Evolutionary conservation across 176 grass and related monocot species (phyloP).

Genomic region (Chloris gayana): DNA sequence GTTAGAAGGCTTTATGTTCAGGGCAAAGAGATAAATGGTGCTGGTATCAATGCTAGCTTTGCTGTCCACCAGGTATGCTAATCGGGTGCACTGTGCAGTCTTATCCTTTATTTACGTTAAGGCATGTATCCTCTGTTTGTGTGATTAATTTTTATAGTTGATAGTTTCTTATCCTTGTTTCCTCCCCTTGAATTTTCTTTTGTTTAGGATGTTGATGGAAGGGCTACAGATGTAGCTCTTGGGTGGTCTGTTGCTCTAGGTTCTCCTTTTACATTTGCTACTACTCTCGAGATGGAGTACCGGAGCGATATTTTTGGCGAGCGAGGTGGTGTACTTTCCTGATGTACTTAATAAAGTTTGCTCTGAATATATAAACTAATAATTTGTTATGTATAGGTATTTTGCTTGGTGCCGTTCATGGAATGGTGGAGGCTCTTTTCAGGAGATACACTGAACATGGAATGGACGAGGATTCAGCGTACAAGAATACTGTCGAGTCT

Average conservation of each 20-base stretch:
- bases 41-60: slow-evolving; percentile 92
- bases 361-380: not conserved
- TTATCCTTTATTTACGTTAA: not conserved
- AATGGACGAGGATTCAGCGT: slow-evolving; percentile 71
- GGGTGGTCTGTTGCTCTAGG: slow-evolving; percentile 92
- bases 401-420: slow-evolving; percentile 79
- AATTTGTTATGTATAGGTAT: slow-evolving; percentile 54
- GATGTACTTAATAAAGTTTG: not conserved
- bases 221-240: slow-evolving; percentile 77
- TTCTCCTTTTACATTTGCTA: slow-evolving; percentile 87
- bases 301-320: slow-evolving; percentile 75
- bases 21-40: slow-evolving; percentile 87
- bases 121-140: not conserved
- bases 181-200: slow-evolving; percentile 11
- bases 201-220: slow-evolving; percentile 82
- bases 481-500: slow-evolving; percentile 75
- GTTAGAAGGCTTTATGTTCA: slow-evolving; percentile 89
- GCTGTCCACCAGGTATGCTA: slow-evolving; percentile 82
- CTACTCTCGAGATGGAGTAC: slow-evolving; percentile 81
- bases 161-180: not conserved
- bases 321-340: slow-evolving; percentile 34
- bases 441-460: slow-evolving; percentile 80
- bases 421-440: slow-evolving; percentile 78
- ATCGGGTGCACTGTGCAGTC: not conserved
- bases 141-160: slow-evolving; percentile 10